A percentile compares a stretch with the other conserved stretches of the same genome.
Evolutionary conservation across 139 green algal species (phyloP).

Genomic region (Auxenochlorella pyrenoidosa): DNA sequence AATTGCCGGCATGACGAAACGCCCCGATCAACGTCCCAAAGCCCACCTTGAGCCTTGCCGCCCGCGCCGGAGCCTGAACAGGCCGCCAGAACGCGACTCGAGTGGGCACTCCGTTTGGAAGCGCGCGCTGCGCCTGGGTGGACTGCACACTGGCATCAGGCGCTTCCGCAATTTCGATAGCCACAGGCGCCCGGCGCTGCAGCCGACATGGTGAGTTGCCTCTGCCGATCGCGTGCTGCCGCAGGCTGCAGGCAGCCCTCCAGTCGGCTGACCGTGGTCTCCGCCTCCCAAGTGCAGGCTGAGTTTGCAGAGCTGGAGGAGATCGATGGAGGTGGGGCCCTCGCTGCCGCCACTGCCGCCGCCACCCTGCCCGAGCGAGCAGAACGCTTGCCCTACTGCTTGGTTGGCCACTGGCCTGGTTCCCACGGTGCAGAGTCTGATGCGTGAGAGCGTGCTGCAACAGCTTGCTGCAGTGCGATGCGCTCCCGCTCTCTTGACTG

Average conservation of each 20-base stretch:
- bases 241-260: not conserved
- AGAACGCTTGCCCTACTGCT: not conserved
- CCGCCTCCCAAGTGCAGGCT: not conserved
- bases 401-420: not conserved
- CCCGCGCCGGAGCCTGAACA: too few relatives aligned
- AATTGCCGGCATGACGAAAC: too few relatives aligned
- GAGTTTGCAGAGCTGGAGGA: constrained; percentile 79
- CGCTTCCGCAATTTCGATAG: too few relatives aligned
- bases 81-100: too few relatives aligned
- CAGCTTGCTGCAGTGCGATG: not conserved
- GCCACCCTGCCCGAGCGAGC: not conserved
- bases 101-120: too few relatives aligned
- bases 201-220: not conserved
- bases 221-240: not conserved
- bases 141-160: too few relatives aligned
- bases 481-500: not conserved
- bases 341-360: not conserved
- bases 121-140: too few relatives aligned
- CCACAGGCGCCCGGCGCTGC: not conserved
- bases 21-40: too few relatives aligned
- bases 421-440: not conserved
- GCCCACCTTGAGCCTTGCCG: too few relatives aligned
- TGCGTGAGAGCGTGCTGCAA: not conserved
- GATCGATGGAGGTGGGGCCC: constrained; percentile 61
- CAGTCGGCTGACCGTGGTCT: not conserved